Evolutionary conservation across 257 asterid species (phyloP).

Genomic region (Salvia hispanica): DNA sequence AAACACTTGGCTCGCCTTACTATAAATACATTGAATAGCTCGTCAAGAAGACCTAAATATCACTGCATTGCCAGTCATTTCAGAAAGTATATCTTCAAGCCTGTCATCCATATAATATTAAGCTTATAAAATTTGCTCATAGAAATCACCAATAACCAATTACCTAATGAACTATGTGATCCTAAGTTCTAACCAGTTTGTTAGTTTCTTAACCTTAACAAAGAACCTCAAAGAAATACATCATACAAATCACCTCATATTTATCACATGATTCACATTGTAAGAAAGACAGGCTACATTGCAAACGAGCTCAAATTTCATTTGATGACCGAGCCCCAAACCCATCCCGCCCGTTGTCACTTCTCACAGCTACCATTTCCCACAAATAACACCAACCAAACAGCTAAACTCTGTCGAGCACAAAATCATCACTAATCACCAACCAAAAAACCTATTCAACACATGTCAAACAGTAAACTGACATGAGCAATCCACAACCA

Average conservation of each 20-base stretch:
- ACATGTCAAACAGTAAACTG: neutral
- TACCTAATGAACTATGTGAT: neutral
- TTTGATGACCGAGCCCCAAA: too few species aligned
- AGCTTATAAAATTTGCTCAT: neutral
- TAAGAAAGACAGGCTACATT: neutral
- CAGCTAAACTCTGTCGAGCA: neutral
- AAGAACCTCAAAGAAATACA: too few species aligned
- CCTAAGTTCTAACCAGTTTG: neutral
- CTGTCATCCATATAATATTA: neutral
- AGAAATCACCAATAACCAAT: neutral
- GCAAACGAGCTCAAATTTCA: too few species aligned
- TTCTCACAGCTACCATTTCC: constrained; percentile 5
- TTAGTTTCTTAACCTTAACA: neutral
- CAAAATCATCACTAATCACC: neutral
- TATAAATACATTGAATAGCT: neutral
- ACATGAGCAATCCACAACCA: neutral
- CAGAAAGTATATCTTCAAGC: neutral
- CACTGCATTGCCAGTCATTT: neutral
- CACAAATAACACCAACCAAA: neutral
- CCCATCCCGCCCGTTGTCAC: too few species aligned
- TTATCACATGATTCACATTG: neutral
- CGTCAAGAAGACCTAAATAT: neutral
- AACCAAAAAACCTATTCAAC: neutral
- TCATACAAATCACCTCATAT: constrained; percentile 2
- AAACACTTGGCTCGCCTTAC: neutral